These are phyloP conservation scores for Populus simonii DNA, from an alignment of 345 rosid species.

Conservation along the genomic window DNA sequence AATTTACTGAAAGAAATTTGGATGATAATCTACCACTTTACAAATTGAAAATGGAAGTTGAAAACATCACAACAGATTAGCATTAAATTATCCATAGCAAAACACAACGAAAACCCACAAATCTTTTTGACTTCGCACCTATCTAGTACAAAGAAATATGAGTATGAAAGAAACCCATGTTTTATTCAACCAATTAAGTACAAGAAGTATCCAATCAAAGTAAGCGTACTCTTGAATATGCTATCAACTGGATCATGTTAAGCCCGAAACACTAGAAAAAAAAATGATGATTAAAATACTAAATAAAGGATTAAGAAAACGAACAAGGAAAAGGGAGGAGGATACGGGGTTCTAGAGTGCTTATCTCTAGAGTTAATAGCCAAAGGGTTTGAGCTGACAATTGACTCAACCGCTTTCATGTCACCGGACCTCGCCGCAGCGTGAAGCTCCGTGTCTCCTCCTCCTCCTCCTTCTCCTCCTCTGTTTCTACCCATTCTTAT, in stretches of 20 bases:
- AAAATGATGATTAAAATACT: background rate
- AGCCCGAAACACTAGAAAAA: background rate
- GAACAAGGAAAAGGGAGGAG: slow-evolving; percentile 15
- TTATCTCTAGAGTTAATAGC: slow-evolving; percentile 83
- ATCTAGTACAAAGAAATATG: background rate
- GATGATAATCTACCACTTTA: background rate
- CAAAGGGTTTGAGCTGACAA: slow-evolving; percentile 61
- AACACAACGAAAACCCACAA: background rate
- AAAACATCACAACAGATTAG: too few species aligned
- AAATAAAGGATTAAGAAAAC: too few species aligned
- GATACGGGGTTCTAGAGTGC: slow-evolving; percentile 97
- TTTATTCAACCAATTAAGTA: background rate
- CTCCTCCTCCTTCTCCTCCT: background rate
- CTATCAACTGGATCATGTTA: background rate
- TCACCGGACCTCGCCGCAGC: slow-evolving; percentile 93
- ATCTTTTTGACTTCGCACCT: background rate
- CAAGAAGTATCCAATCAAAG: background rate
- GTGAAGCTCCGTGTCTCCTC: slow-evolving; percentile 51
- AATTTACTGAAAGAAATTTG: background rate
- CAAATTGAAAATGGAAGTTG: background rate
- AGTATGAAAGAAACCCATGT: background rate
- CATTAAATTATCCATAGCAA: background rate
- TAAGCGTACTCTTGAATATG: background rate
- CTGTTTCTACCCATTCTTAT: background rate
- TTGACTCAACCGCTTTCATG: slow-evolving; percentile 50